These are phyloP conservation scores for Boletellus ananas DNA, from an alignment of 768 basidiomycete genomes.

Conservation along the genomic window DNA sequence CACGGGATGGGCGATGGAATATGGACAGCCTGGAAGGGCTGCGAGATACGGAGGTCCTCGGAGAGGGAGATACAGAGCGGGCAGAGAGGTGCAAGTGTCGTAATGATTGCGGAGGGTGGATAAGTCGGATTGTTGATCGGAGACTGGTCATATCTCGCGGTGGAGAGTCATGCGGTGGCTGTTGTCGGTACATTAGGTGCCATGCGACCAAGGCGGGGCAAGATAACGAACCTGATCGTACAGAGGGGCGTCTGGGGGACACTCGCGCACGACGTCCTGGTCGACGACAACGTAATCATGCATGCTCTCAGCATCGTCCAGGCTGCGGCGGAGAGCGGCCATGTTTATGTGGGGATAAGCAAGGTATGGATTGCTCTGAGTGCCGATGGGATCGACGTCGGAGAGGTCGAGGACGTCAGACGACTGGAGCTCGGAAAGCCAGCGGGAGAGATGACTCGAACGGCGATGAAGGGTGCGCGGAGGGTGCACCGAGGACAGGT, in stretches of 20 bases:
- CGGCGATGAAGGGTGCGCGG: conserved; percentile 29
- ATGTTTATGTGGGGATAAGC: conserved; percentile 37
- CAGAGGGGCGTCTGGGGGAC: conserved; percentile 14
- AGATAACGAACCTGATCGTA: conserved; percentile 27
- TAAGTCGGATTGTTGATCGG: conserved; percentile 33
- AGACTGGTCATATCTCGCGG: conserved; percentile 25
- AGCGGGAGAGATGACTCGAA: conserved; percentile 41
- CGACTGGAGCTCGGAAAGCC: conserved; percentile 41
- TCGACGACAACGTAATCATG: conserved; percentile 43
- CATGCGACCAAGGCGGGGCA: conserved; percentile 17
- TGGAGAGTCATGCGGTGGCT: conserved; percentile 22
- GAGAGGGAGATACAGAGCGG: conserved; percentile 39
- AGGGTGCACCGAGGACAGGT: neutral
- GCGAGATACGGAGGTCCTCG: conserved; percentile 32
- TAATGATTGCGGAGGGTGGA: conserved; percentile 37
- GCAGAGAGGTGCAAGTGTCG: conserved; percentile 43
- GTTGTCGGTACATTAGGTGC: conserved; percentile 16
- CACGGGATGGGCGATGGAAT: conserved; percentile 35
- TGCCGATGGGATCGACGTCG: conserved; percentile 25
- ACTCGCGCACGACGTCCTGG: conserved; percentile 27
- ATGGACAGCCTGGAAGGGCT: conserved; percentile 42
- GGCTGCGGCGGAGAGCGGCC: conserved; percentile 25
- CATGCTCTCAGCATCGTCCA: conserved; percentile 33
- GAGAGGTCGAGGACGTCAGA: conserved; percentile 18
- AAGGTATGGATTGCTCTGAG: conserved; percentile 38